Evolutionary conservation across 768 basidiomycete species (phyloP).

Genomic region (Mycena galericulata): DNA sequence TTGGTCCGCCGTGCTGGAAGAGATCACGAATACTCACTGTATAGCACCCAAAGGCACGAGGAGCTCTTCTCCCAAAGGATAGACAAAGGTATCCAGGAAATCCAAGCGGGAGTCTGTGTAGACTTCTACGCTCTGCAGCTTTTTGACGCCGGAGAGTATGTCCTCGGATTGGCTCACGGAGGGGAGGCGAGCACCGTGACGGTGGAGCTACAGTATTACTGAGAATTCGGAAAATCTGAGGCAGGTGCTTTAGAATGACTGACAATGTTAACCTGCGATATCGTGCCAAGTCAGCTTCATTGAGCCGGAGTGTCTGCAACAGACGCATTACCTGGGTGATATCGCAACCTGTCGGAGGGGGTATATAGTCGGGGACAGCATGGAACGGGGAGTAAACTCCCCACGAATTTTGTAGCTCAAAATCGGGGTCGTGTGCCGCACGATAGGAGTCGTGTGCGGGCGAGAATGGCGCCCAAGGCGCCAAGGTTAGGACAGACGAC

Average conservation of each 20-base stretch:
- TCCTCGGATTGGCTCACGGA: conserved; percentile 57
- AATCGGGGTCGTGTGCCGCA: background rate
- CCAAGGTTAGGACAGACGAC: conserved; percentile 7
- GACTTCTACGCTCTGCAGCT: conserved; percentile 60
- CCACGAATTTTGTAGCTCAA: conserved; percentile 26
- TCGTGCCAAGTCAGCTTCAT: background rate
- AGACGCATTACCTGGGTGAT: conserved; percentile 21
- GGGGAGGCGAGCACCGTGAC: conserved; percentile 85
- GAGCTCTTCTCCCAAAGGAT: conserved; percentile 66
- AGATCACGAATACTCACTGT: conserved; percentile 59
- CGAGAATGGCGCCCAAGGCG: conserved; percentile 7
- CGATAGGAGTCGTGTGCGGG: conserved; percentile 29
- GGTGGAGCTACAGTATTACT: conserved; percentile 65
- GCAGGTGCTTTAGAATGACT: conserved; percentile 41
- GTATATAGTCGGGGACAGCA: conserved; percentile 18
- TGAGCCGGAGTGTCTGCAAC: background rate
- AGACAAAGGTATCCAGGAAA: conserved; percentile 72
- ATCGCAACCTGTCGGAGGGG: conserved; percentile 17
- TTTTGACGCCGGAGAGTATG: conserved; percentile 64
- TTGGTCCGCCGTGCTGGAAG: background rate
- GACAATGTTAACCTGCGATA: conserved; percentile 69
- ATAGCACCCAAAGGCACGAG: conserved; percentile 74
- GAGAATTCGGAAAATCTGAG: background rate
- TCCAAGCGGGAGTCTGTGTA: conserved; percentile 60
- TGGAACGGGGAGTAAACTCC: conserved; percentile 34